Percentiles rank a stretch among this genome's conserved stretches.
phyloP scores from a whole-genome alignment of 2,329 filamentous ascomycete species.

The Chaetomium sp. region DNA sequence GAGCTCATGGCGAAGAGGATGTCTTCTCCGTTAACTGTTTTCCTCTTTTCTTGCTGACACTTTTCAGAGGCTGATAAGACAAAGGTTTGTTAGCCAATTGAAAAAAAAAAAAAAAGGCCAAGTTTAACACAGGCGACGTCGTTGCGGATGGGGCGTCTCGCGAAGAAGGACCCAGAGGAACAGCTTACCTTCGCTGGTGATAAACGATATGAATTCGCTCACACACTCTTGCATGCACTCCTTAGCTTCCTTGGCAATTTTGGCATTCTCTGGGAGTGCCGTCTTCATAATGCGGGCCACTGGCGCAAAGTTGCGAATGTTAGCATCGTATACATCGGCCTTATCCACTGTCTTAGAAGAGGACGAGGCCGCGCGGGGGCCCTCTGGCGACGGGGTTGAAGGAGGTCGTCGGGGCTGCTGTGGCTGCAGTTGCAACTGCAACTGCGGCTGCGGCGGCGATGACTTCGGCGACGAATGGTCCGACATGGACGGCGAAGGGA shows the following conservation, averaged over 20 bases:
- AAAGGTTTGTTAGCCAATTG: constrained; percentile 16
- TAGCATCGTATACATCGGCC: constrained; percentile 67
- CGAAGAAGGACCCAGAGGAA: background rate
- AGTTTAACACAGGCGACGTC: too few species aligned
- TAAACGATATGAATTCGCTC: constrained; percentile 99
- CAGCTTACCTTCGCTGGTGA: constrained; percentile 89
- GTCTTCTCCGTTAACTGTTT: constrained; percentile 98
- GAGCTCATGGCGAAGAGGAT: constrained; percentile 99
- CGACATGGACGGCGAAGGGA: constrained; percentile 43
- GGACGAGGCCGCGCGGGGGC: constrained; percentile 35
- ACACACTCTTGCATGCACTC: constrained; percentile 99
- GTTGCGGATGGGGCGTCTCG: too few species aligned
- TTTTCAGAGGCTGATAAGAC: constrained; percentile 79
- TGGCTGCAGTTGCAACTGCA: too few species aligned
- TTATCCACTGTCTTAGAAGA: constrained; percentile 39
- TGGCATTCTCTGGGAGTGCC: constrained; percentile 93
- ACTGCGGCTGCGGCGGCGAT: constrained; percentile 29
- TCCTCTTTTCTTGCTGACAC: constrained; percentile 98
- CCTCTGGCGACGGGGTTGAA: constrained; percentile 29
- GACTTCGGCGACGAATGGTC: constrained; percentile 49
- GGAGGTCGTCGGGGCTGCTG: too few species aligned
- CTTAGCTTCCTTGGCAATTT: constrained; percentile 98
- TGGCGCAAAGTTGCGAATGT: constrained; percentile 90
- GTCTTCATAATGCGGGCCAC: constrained; percentile 99
- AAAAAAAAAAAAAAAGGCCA: background rate